Conservation (phyloP, 2,329 filamentous ascomycete genomes). For the Xylariaceae sp. region DNA sequence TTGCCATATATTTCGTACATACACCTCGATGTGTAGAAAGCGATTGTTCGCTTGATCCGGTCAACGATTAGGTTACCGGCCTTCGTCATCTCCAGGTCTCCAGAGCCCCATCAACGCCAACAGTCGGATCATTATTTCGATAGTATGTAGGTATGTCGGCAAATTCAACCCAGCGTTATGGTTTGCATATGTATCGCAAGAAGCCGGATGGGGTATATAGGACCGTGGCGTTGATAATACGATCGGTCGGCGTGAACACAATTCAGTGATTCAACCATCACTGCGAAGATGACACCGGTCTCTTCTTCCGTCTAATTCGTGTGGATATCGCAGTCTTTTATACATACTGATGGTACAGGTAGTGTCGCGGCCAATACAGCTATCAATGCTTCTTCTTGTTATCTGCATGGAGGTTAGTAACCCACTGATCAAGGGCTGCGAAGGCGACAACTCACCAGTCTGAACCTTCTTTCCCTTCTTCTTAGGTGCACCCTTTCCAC, state of each 20-base stretch:
- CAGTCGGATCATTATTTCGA: neutral
- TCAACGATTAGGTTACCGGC: neutral
- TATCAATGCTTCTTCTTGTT: slow-evolving; percentile 9
- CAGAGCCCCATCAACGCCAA: neutral
- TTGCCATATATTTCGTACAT: neutral
- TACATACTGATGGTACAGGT: slow-evolving; percentile 15
- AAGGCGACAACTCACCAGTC: slow-evolving; percentile 18
- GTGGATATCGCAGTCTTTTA: slow-evolving; percentile 3
- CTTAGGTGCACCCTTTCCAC: slow-evolving; percentile 83
- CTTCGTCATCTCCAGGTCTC: neutral
- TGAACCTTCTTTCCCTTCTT: slow-evolving; percentile 60
- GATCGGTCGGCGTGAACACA: neutral
- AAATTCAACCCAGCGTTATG: neutral
- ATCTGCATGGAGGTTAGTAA: slow-evolving; percentile 8
- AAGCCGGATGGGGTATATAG: neutral
- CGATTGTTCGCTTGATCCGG: neutral
- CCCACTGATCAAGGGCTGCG: neutral
- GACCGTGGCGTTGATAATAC: neutral
- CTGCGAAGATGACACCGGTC: neutral
- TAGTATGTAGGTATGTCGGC: neutral
- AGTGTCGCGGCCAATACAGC: neutral
- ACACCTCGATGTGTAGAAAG: neutral
- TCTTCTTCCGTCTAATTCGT: neutral
- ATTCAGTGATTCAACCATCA: neutral
- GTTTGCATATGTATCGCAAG: neutral